Base-by-base conservation (phyloP, 2,329 filamentous ascomycete genomes). In the Mycogone perniciosa region DNA sequence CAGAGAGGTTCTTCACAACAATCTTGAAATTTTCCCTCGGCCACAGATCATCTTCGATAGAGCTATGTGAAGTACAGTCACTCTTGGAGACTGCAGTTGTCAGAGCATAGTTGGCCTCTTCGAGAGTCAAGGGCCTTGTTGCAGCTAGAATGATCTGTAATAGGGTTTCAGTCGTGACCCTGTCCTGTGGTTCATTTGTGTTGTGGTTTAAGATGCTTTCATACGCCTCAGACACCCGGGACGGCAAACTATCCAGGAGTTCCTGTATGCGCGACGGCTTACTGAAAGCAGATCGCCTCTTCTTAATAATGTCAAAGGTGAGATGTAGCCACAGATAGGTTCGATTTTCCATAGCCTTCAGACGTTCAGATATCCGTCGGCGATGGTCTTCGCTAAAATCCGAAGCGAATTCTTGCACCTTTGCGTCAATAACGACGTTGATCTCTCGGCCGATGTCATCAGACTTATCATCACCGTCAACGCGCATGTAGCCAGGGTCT, bases 281-380 rank as follows among this genome's bases (percentile, higher is more conserved):
- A 8, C 54, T 48, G 29, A 53, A 63, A 9, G 27, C 35, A 39
- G 54, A 44, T 1, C 45, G 45, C 3, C 35, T 56, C 3, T 52
- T 40, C 6, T 62, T 42, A 31, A 71, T 62, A 3, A 67, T 55
- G 10, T 64, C 54, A 2, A 72, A 55, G 0, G 57, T 67, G 0
- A 71, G 62, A 51, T 61, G 50, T 1, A 71, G 59, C 70, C 70
- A 73, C 0, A 73, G 62, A 53, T 72, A 73, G 1, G 68, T 73
- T 6, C 65, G 60, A 27, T 71, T 58, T 2, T 60, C 47, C 44
- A 63, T 58, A 9, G 44, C 4, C n/a, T 58, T 63, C 1, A 73
- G 60, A 4, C 59, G 46, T 3, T 62, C 46, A 4, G 54, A 29
- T 7, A 71, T 53, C 4, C 51, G 34, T 5, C 45, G 20, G 5